Conservation (phyloP, 2,329 filamentous ascomycete species). For the Corinectria fuckeliana region DNA sequence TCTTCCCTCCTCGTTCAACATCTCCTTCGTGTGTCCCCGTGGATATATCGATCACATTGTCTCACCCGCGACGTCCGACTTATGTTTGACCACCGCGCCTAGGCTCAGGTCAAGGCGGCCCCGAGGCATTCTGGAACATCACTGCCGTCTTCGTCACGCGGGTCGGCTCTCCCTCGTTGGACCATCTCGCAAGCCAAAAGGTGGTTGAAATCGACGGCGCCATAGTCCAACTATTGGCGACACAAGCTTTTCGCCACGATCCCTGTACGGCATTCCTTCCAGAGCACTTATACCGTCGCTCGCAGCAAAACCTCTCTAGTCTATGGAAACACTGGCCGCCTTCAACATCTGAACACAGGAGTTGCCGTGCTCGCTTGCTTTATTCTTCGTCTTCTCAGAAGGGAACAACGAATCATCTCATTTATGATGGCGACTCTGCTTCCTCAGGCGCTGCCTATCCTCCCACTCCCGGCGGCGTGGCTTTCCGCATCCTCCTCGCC, state of each 20-base stretch:
- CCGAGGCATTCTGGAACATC: conserved; percentile 1
- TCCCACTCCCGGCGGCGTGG: conserved; percentile 19
- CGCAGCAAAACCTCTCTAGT: background rate
- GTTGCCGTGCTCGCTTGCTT: background rate
- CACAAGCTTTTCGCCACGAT: conserved; percentile 8
- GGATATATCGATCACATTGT: conserved; percentile 26
- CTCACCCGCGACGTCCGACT: conserved; percentile 20
- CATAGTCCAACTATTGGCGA: conserved; percentile 13
- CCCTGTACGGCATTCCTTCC: background rate
- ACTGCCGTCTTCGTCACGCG: background rate
- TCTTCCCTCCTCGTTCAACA: background rate
- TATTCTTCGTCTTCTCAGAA: background rate
- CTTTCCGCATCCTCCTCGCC: background rate
- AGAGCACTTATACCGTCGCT: background rate
- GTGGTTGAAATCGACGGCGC: background rate
- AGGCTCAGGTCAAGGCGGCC: background rate
- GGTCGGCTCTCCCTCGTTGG: background rate
- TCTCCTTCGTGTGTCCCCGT: conserved; percentile 13
- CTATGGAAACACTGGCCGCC: background rate
- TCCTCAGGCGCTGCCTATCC: conserved; percentile 23
- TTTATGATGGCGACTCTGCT: conserved; percentile 29
- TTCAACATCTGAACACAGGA: background rate
- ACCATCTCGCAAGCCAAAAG: conserved; percentile 10
- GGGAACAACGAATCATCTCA: background rate
- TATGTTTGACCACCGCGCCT: background rate